phyloP scores from a whole-genome alignment of 2,329 filamentous ascomycete genomes.

The Trichophyton verrucosum region DNA sequence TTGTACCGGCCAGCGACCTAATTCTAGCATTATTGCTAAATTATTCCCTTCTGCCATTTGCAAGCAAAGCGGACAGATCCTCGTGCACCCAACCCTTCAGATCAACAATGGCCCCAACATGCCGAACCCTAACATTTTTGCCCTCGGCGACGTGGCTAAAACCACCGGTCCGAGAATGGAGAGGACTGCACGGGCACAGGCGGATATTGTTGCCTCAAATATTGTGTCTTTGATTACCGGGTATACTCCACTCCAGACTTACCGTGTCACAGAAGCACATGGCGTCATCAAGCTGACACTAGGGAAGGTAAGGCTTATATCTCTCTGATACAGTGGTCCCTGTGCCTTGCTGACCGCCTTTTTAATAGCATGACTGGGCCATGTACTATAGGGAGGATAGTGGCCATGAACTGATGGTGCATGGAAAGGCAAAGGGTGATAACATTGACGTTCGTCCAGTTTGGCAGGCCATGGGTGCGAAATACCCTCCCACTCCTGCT shows the following conservation, averaged over 20 bases:
- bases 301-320: conserved; percentile 34
- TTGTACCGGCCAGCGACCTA: conserved; percentile 12
- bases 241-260: conserved; percentile 29
- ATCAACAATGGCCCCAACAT: conserved; percentile 21
- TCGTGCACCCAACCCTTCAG: conserved; percentile 46
- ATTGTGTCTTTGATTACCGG: conserved; percentile 38
- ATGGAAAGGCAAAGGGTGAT: background rate
- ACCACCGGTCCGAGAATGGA: conserved; percentile 39
- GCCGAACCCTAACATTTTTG: conserved; percentile 41
- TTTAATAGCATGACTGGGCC: conserved; percentile 1
- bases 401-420: conserved; percentile 6
- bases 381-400: conserved; percentile 4
- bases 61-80: conserved; percentile 39
- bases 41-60: conserved; percentile 36
- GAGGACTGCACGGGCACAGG: conserved; percentile 44
- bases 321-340: background rate
- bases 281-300: conserved; percentile 44
- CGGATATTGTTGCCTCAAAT: conserved; percentile 43
- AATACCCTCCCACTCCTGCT: background rate
- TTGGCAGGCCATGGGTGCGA: background rate
- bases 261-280: conserved; percentile 36
- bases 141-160: conserved; percentile 51
- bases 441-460: background rate
- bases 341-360: background rate
- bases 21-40: conserved; percentile 1